Conservation (phyloP, 169 alveolate genomes). For the Plasmodium vivax region DNA sequence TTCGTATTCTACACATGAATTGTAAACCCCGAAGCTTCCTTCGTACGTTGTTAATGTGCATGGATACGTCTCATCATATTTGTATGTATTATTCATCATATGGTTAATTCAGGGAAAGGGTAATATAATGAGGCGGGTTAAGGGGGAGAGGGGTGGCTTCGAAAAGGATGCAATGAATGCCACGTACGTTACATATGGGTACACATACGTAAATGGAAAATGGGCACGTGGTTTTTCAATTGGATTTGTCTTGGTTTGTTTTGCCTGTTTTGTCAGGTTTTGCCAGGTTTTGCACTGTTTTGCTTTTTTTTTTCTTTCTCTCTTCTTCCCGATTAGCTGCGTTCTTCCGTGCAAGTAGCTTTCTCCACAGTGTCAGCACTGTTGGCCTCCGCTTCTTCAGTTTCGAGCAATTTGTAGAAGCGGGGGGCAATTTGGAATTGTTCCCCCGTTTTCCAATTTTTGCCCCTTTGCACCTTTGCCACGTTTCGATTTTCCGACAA, state of each 20-base stretch:
- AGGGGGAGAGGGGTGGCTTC: neutral
- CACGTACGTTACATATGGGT: conserved; percentile 9
- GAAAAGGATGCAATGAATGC: neutral
- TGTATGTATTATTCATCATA: conserved; percentile 53
- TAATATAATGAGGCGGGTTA: neutral
- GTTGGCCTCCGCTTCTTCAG: neutral
- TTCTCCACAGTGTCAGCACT: neutral
- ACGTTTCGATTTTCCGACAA: neutral
- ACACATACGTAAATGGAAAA: neutral
- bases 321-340: neutral
- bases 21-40: neutral
- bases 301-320: neutral
- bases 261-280: neutral
- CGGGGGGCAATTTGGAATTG: neutral
- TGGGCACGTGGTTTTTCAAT: neutral
- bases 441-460: neutral
- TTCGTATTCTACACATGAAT: conserved; percentile 6
- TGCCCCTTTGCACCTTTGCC: too few relatives aligned
- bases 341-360: neutral
- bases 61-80: conserved; percentile 58
- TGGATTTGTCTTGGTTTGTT: neutral
- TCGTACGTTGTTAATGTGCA: conserved; percentile 26
- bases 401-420: neutral
- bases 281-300: too few relatives aligned
- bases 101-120: conserved; percentile 1